Evolutionary conservation across 306 rosid genomes (phyloP), one percentile per base, ranked within the genome.

Genomic region (Cicer arietinum): DNA sequence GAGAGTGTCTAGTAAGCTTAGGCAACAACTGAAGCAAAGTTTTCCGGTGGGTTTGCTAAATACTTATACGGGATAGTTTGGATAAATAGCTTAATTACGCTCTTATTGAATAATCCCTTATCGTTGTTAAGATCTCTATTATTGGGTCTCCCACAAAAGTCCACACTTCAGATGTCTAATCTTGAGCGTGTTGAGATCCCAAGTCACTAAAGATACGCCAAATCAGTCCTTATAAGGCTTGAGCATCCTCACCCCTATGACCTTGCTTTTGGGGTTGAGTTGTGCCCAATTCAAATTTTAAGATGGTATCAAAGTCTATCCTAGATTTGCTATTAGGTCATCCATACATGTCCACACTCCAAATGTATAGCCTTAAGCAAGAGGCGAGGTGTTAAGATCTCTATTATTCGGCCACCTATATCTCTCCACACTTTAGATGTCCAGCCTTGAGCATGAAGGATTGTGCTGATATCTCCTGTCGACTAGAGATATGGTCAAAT

Each of bases 11-110:
- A 41, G 73, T 48, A 30, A 62, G 42, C 72, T 57, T 67, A 2
- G 54, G 53, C 64, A 54, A 56, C 14, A 48, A 39, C 58, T 44
- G 17, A 66, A 58, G 54, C 65, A 20, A 71, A 72, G n/a, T 52
- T 41, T 41, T 67, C 63, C 17, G 46, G 76, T 10, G 25, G 74
- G 35, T 50, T 50, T 72, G 42, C 41, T 9, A 22, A 14, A 47
- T 43, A 30, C 58, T 50, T 13, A 1, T 48, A 50, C 9, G 65
- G 59, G 22, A 8, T 16, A 53, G 17, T 52, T 52, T 52, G 22
- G 58, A 16, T 14, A 43, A 43, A 43, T 43, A 43, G 46, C 10
- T 43, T 43, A 43, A 43, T 43, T 43, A 43, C 8, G 46, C 46
- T 7, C 46, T 43, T 7, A 43, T 8, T 43, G 46, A 43, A 43